A percentile compares a stretch with the other conserved stretches of the same genome.
These are phyloP conservation scores for Xylaria sp. DNA, from an alignment of 2,329 filamentous ascomycete species.

Conservation along the genomic window DNA sequence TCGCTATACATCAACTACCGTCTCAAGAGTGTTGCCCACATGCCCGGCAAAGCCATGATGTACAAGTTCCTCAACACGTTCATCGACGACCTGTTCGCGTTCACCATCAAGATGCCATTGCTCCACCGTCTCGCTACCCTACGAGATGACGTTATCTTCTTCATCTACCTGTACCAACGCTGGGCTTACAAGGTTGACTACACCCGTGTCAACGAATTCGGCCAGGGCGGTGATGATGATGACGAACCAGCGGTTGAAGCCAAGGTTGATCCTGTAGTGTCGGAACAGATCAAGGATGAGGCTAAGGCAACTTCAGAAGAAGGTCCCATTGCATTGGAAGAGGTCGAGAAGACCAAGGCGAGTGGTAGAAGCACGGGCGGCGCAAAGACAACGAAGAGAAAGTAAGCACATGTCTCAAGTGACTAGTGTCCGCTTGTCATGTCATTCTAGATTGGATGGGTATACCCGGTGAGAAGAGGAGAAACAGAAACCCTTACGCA, in stretches of 20 bases:
- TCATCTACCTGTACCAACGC: constrained; percentile 91
- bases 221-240: constrained; percentile 93
- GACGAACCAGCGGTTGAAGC: constrained; percentile 45
- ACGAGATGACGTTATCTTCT: constrained; percentile 95
- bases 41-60: constrained; percentile 93
- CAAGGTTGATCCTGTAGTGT: constrained; percentile 24
- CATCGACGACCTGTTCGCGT: constrained; percentile 97
- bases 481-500: background rate
- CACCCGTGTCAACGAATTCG: constrained; percentile 91
- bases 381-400: constrained; percentile 41
- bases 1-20: constrained; percentile 98
- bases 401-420: constrained; percentile 27
- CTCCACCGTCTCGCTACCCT: constrained; percentile 88
- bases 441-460: background rate
- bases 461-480: constrained; percentile 3
- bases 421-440: no score
- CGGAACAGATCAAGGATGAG: constrained; percentile 32
- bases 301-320: constrained; percentile 30
- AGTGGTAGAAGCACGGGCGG: constrained; percentile 47
- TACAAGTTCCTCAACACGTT: constrained; percentile 99
- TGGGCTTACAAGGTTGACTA: constrained; percentile 92
- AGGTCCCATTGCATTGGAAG: no score
- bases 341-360: constrained; percentile 23
- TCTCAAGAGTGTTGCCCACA: constrained; percentile 90
- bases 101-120: constrained; percentile 98